These are phyloP conservation scores for Alternaria incomplexa DNA, from an alignment of 2,329 filamentous ascomycete species.

Conservation along the genomic window DNA sequence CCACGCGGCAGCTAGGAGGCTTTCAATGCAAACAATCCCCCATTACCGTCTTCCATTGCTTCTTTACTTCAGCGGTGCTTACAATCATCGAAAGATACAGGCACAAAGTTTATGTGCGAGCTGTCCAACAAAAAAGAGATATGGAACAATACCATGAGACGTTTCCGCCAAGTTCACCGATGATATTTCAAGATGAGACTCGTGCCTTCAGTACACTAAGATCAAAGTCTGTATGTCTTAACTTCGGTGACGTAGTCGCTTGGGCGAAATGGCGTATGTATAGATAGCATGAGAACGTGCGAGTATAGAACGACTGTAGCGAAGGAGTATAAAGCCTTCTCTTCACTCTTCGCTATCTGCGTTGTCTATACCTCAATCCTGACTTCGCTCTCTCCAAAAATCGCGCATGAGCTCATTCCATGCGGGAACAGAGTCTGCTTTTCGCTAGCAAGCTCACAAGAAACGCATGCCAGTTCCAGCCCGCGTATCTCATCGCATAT, in stretches of 20 bases:
- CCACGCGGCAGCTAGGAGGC: background rate
- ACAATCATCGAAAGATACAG: background rate
- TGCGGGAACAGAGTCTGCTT: background rate
- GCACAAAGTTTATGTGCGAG: background rate
- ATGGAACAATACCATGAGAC: rapidly evolving
- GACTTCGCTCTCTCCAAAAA: background rate
- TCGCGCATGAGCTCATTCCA: too few relatives aligned
- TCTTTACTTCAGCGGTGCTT: background rate
- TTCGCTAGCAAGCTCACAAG: background rate
- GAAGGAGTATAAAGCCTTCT: background rate
- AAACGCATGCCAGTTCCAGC: background rate
- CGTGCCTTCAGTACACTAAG: background rate
- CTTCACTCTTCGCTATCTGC: background rate
- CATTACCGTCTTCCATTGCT: rapidly evolving
- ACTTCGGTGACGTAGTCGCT: background rate
- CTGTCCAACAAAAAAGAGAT: background rate
- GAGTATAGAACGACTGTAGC: background rate
- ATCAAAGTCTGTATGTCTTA: background rate
- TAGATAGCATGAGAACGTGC: background rate
- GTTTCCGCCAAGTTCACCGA: background rate
- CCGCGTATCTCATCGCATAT: background rate
- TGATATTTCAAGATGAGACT: background rate
- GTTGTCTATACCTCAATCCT: background rate
- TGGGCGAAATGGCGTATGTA: background rate
- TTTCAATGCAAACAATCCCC: background rate